Evolutionary conservation across 495 filamentous ascomycete genomes (phyloP), one percentile per base, ranked within the genome.

Genomic region (Collariella sp.): DNA sequence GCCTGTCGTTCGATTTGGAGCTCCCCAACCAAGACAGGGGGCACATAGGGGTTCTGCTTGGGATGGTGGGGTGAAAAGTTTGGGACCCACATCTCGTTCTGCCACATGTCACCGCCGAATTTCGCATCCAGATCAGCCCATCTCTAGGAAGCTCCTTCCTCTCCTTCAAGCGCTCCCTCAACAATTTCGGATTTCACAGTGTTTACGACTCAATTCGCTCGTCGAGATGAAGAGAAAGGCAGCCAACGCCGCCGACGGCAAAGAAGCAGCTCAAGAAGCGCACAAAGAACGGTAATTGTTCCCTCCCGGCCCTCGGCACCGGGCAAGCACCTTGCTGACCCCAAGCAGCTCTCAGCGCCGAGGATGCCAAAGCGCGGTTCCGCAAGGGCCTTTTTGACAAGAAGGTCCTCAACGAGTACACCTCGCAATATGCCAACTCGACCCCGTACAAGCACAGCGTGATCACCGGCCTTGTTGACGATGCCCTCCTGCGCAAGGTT

Each of bases 381-480:
- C 83, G 86, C 34, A 76, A 84, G 47, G 86, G 82, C 6, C 77
- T 95, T 15, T 93, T 95, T 66, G 85, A 87, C 49, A 66, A 81
- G 44, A 62, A 76, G 40, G 77, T 84, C 46, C 76, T 87, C 48
- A 65, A 82, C 58, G 76, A 80, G 59, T 91, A 94, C 62, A 83
- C 80, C 6, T 69, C 77, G 36, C 71, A 76, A 63, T 95, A 95
- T 71, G 79, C 82, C 51, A 64, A 76, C 35, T 95, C 90, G 13
- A 66, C 74, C 46, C 90, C 90, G 3, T 98, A 97, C 74, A 88
- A 88, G 56, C 91, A 98, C 70, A 84, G 84, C 60, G 90, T 99
- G 13, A 96, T 99, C 62, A 74, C 77, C 52, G 73, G 78, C 18
- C 73, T 99, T 16, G 86, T 97, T 64, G 75, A 87, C 65, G 81